phyloP scores from a whole-genome alignment of 1,284 basidiomycete genomes.

The Leccinum griseonigrum region DNA sequence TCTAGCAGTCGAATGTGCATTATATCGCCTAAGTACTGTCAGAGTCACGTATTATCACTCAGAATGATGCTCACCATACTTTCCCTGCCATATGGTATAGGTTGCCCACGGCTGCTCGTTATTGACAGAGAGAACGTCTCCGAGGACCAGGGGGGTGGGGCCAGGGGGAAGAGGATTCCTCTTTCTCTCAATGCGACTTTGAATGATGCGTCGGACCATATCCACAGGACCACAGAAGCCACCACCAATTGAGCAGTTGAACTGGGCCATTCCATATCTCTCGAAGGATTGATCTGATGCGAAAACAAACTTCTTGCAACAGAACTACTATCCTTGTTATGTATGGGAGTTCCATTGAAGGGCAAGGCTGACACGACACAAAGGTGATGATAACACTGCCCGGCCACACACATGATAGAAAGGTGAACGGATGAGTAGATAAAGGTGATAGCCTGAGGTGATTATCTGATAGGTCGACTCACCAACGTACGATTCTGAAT shows the following conservation, averaged over 20 bases:
- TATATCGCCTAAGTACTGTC: constrained; percentile 2
- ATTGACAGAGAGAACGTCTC: no score
- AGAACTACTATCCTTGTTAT: not conserved
- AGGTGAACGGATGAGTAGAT: no score
- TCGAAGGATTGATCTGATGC: not conserved
- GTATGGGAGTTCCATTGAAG: not conserved
- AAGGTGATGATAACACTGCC: not conserved
- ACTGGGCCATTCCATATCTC: not conserved
- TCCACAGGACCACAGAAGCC: not conserved
- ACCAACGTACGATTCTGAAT: not conserved
- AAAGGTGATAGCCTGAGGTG: not conserved
- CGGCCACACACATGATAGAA: not conserved
- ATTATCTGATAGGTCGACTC: not conserved
- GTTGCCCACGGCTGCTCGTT: no score
- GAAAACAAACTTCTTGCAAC: not conserved
- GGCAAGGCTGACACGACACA: not conserved
- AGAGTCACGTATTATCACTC: not conserved
- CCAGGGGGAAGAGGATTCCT: not conserved
- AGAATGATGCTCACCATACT: not conserved
- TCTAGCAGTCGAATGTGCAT: constrained; percentile 17
- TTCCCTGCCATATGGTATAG: no score
- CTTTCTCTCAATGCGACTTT: not conserved
- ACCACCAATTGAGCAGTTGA: not conserved
- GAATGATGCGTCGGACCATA: not conserved
- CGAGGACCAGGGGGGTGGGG: no score